Evolutionary conservation across 2,329 filamentous ascomycete genomes (phyloP).

Genomic region (Xylariaceae sp.): DNA sequence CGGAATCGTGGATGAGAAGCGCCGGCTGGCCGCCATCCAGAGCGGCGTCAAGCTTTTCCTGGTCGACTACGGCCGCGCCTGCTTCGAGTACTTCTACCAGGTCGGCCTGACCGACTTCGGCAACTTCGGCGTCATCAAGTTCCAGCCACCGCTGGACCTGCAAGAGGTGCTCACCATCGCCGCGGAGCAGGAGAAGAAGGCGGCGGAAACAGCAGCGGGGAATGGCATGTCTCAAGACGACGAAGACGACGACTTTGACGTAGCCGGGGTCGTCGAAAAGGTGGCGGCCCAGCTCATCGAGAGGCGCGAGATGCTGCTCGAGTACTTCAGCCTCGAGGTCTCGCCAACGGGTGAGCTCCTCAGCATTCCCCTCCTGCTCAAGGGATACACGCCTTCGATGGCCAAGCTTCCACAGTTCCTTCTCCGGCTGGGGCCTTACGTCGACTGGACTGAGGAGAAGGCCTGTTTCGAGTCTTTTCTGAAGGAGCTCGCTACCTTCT

Average conservation of each 20-base stretch:
- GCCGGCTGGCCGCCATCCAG: slow-evolving; percentile 87
- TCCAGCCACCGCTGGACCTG: slow-evolving; percentile 70
- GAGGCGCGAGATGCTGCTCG: slow-evolving; percentile 76
- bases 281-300: slow-evolving; percentile 66
- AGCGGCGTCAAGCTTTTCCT: slow-evolving; percentile 87
- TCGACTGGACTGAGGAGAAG: slow-evolving; percentile 82
- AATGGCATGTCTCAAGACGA: too few species aligned
- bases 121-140: slow-evolving; percentile 82
- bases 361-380: slow-evolving; percentile 77
- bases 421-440: slow-evolving; percentile 78
- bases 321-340: slow-evolving; percentile 88
- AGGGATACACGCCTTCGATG: slow-evolving; percentile 80
- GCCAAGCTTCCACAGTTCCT: slow-evolving; percentile 86
- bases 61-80: slow-evolving; percentile 84
- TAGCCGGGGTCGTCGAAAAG: slow-evolving; percentile 57
- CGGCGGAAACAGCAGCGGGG: slow-evolving; percentile 20
- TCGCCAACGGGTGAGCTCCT: slow-evolving; percentile 70
- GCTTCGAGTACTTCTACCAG: slow-evolving; percentile 92
- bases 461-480: slow-evolving; percentile 80
- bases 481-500: slow-evolving; percentile 82
- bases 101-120: slow-evolving; percentile 90
- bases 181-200: slow-evolving; percentile 60
- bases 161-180: slow-evolving; percentile 66
- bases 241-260: slow-evolving; percentile 55
- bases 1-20: slow-evolving; percentile 80